These are phyloP conservation scores for Heterobasidion irregulare DNA, from an alignment of 1,284 basidiomycete genomes.

Conservation along the genomic window DNA sequence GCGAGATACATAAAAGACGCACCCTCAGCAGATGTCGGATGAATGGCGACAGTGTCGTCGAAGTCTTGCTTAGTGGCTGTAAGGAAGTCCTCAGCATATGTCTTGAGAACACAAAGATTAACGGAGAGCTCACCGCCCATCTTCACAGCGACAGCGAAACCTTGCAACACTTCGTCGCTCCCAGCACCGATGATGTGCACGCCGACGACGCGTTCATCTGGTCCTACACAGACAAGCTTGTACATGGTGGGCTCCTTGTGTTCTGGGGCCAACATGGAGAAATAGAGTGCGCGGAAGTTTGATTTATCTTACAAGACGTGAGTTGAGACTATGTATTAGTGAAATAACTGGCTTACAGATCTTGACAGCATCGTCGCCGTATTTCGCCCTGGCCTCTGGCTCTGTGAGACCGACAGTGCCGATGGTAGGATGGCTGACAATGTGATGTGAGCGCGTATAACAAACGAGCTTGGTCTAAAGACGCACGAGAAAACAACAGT, in stretches of 20 bases:
- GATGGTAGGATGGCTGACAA: conserved; percentile 77
- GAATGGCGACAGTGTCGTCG: conserved; percentile 88
- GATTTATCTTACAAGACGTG: conserved; percentile 50
- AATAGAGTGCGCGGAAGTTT: conserved; percentile 80
- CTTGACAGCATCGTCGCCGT: conserved; percentile 75
- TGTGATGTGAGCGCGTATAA: conserved; percentile 3
- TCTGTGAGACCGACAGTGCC: conserved; percentile 92
- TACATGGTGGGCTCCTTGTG: conserved; percentile 92
- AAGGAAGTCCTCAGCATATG: conserved; percentile 13
- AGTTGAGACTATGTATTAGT: not conserved
- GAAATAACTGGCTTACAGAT: conserved; percentile 60
- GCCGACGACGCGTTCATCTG: conserved; percentile 91
- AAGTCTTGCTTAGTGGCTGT: conserved; percentile 72
- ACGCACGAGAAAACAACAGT: conserved; percentile 91
- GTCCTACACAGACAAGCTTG: conserved; percentile 84
- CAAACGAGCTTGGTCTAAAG: not conserved
- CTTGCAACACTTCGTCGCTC: conserved; percentile 90
- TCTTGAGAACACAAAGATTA: not conserved
- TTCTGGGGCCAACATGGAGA: conserved; percentile 78
- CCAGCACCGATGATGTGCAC: conserved; percentile 89
- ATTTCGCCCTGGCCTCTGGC: conserved; percentile 80
- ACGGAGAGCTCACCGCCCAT: conserved; percentile 48
- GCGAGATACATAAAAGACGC: conserved; percentile 3
- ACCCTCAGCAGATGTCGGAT: conserved; percentile 78
- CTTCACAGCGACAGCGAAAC: conserved; percentile 92